These are phyloP conservation scores for Fusarium dlaminii DNA, from an alignment of 2,329 filamentous ascomycete species.

Conservation along the genomic window DNA sequence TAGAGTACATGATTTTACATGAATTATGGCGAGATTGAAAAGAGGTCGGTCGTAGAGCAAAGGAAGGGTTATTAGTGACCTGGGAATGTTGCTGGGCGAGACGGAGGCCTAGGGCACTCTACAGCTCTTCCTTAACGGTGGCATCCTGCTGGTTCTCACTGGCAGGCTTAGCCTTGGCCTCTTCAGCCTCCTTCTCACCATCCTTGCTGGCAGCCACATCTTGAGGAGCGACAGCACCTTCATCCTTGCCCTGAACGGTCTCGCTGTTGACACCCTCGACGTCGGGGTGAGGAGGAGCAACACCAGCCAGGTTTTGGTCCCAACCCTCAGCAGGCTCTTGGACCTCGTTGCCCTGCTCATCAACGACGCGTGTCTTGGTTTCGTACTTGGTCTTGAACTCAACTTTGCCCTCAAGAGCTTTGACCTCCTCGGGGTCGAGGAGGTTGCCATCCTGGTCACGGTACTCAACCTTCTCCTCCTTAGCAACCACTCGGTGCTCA, in stretches of 20 bases:
- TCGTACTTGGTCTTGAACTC: slow-evolving; percentile 96
- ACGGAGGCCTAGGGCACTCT: slow-evolving; percentile 11
- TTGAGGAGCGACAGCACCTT: slow-evolving; percentile 48
- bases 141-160: slow-evolving; percentile 71
- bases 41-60: neutral
- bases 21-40: neutral
- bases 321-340: slow-evolving; percentile 53
- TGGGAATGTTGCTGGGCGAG: neutral
- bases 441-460: slow-evolving; percentile 94
- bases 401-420: slow-evolving; percentile 87
- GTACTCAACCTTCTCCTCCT: slow-evolving; percentile 90
- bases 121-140: slow-evolving; percentile 54
- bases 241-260: slow-evolving; percentile 56
- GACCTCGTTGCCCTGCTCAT: slow-evolving; percentile 83
- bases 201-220: slow-evolving; percentile 61
- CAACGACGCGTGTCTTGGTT: slow-evolving; percentile 87
- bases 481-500: slow-evolving; percentile 59
- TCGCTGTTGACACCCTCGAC: slow-evolving; percentile 69
- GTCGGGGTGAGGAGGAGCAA: slow-evolving; percentile 69
- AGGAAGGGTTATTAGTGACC: neutral
- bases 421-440: slow-evolving; percentile 83
- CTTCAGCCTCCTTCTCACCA: slow-evolving; percentile 67
- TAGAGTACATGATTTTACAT: slow-evolving; percentile 44
- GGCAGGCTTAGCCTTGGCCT: slow-evolving; percentile 67
- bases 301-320: slow-evolving; percentile 51